These are phyloP conservation scores for Corinectria fuckeliana DNA, from an alignment of 2,329 filamentous ascomycete genomes.

Conservation along the genomic window DNA sequence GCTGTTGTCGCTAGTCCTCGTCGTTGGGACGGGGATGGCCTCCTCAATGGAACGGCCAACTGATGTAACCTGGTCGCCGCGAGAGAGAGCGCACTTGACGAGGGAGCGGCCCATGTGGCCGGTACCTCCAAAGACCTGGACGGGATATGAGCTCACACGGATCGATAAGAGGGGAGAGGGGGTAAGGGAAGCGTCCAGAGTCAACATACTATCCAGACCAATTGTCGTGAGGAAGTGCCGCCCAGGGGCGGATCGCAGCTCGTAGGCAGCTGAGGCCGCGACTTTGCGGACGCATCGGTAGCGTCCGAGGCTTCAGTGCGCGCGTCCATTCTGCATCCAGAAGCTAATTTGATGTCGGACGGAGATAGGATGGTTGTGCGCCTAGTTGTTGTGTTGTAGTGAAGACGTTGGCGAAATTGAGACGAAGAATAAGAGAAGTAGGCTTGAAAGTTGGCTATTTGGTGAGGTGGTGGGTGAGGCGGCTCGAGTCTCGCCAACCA, in stretches of 20 bases:
- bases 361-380: background rate
- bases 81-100: constrained; percentile 79
- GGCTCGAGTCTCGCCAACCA: background rate
- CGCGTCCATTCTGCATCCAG: constrained; percentile 30
- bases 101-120: constrained; percentile 95
- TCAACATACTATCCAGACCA: constrained; percentile 80
- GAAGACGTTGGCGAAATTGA: background rate
- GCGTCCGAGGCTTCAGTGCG: constrained; percentile 35
- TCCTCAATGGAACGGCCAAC: constrained; percentile 86
- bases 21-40: constrained; percentile 73
- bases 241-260: constrained; percentile 86
- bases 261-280: constrained; percentile 69
- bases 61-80: constrained; percentile 83
- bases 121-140: constrained; percentile 89
- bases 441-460: no score
- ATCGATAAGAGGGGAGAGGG: no score
- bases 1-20: constrained; percentile 73
- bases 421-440: background rate
- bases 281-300: constrained; percentile 37
- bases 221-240: constrained; percentile 71
- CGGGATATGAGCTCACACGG: constrained; percentile 1
- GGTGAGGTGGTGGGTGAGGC: background rate
- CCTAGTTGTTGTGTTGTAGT: constrained; percentile 5
- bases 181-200: background rate
- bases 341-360: background rate